phyloP scores from a whole-genome alignment of 192 early-diverging fungal species.

The Mortierella antarctica region DNA sequence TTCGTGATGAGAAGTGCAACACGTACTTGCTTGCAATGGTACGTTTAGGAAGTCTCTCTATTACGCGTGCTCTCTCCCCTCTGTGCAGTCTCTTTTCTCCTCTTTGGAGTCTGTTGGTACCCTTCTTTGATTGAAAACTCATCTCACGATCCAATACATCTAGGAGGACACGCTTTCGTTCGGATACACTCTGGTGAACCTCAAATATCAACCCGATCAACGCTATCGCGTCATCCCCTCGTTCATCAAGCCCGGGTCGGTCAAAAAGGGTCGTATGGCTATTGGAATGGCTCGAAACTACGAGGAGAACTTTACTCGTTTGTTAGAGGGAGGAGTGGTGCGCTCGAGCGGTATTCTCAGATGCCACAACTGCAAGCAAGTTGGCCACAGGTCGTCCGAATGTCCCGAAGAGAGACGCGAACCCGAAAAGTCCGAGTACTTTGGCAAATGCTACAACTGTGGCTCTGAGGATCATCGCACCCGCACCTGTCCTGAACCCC shows the following conservation, averaged over 20 bases:
- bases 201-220: slow-evolving; percentile 25
- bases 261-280: slow-evolving; percentile 36
- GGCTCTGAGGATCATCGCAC: slow-evolving; percentile 59
- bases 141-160: background rate
- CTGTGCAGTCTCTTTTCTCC: background rate
- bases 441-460: slow-evolving; percentile 59
- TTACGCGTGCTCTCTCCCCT: background rate
- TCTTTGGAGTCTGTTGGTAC: background rate
- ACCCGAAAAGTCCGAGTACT: slow-evolving; percentile 30
- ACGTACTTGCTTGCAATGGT: slow-evolving; percentile 39
- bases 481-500: slow-evolving; percentile 56
- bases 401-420: slow-evolving; percentile 47
- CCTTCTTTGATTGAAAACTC: background rate
- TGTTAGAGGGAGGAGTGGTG: slow-evolving; percentile 21
- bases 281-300: slow-evolving; percentile 31
- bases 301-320: slow-evolving; percentile 33
- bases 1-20: slow-evolving; percentile 38
- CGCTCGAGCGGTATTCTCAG: slow-evolving; percentile 40
- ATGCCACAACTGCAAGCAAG: slow-evolving; percentile 63
- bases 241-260: slow-evolving; percentile 38
- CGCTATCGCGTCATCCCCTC: slow-evolving; percentile 33
- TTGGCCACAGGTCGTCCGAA: slow-evolving; percentile 58
- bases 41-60: background rate
- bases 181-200: slow-evolving; percentile 49
- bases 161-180: slow-evolving; percentile 33